Base-by-base conservation (phyloP, 257 asterid genomes). In the Agastache rugosa region DNA sequence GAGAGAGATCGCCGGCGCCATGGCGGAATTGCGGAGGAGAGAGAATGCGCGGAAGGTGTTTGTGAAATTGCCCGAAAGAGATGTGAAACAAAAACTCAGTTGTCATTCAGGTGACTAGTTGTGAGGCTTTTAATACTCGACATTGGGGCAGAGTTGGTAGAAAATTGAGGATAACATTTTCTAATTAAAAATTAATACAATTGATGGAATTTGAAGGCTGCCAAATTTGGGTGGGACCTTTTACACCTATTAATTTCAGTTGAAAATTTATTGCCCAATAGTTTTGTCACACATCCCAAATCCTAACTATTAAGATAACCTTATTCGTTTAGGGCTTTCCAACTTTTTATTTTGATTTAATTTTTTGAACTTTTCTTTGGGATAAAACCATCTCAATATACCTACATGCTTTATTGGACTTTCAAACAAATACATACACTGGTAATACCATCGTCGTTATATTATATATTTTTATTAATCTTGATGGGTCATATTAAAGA, bases 81-180 rank as follows among this genome's bases (percentile, higher is more conserved):
- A 15, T 16, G 3, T 29, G 70, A 19, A 71, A 56, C 60, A 48
- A 4, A 48, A 65, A 56, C 74, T 17, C 25, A 8, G 69, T 74
- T 75, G 58, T 70, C 66, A n/a, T 69, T 71, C 66, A 81, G 65
- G 66, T 75, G 78, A 67, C 47, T n/a, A 59, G 37, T 10, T 54
- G 53, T 11, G 66, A 25, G 79, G 29, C 34, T 56, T 39, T 74
- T 73, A 78, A 84, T 72, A 82, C 55, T 50, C 48, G 63, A 63
- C 54, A 15, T 41, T 39, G 67, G 69, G 74, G 34, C 25, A 37
- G 39, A 60, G 75, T 67, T 62, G 78, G 71, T 72, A 22, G 73
- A 19, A 69, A 39, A 71, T 67, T 62, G 31, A 78, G 83, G 88
- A 87, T 85, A 85, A 74, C 61, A 71, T 53, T 66, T 22, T 15